Evolutionary conservation across 345 rosid species (phyloP), one percentile per base, ranked within the genome.

Genomic region (Pistacia integerrima): DNA sequence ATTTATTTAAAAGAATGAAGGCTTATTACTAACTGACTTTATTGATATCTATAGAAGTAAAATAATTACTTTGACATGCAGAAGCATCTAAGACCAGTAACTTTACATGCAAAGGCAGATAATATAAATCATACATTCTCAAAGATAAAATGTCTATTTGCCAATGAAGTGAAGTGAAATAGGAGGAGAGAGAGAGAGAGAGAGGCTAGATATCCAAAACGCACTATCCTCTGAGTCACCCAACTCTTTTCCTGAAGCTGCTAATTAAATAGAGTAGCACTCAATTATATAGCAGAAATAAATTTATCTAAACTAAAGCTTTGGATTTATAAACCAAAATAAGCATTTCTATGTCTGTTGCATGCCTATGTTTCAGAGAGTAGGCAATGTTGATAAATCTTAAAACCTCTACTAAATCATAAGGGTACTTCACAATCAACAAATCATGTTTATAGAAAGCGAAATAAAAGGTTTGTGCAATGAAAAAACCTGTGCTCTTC

Each of bases 401-500:
- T 49, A 18, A 69, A 38, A 58, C 12, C n/a, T 70, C 14, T 58
- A 33, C 48, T 3, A n/a, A 67, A 12, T 11, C 28, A 59, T 22
- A 64, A 61, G 11, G 16, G 4, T 64, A 20, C 46, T 60, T 20
- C 25, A 64, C 52, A 59, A 60, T 46, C 55, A 61, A 65, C 36
- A 52, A 74, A 51, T 70, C 48, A 59, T 65, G 57, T 11, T 11
- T 38, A 59, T 25, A 72, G 17, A 62, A 73, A 76, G n/a, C 30
- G 30, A 48, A 52, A 59, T 16, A 69, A 73, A 51, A 30, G 38
- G 25, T 35, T 77, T 41, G 22, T 12, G 41, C 38, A 49, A 70
- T 38, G 57, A 16, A 20, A 67, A 76, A 56, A 95, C 98, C 98
- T 96, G 99, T 70, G 99, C 99, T 83, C 99, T 90, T 86, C 97